phyloP scores from a whole-genome alignment of 2,329 filamentous ascomycete genomes.

The Fusarium albosuccineum region DNA sequence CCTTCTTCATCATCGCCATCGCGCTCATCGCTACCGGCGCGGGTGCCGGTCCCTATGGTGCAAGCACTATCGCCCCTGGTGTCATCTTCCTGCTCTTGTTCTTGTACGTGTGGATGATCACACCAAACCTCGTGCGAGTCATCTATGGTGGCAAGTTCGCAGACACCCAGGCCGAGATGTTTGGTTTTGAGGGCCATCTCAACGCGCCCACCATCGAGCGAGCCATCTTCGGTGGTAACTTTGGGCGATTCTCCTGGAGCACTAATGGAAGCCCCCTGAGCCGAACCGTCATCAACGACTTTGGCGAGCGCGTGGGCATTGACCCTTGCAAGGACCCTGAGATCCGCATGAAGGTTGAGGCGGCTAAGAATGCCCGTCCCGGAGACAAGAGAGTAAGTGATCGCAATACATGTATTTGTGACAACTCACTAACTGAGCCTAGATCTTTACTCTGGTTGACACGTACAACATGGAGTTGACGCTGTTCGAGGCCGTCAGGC shows the following conservation, averaged over 20 bases:
- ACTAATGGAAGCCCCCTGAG: slow-evolving; percentile 47
- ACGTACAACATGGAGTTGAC: slow-evolving; percentile 53
- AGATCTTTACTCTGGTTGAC: slow-evolving; percentile 54
- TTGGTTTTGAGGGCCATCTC: slow-evolving; percentile 51
- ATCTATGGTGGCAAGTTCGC: slow-evolving; percentile 49
- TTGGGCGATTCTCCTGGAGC: slow-evolving; percentile 48
- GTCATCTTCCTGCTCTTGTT: slow-evolving; percentile 44
- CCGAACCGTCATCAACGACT: slow-evolving; percentile 42
- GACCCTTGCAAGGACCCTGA: slow-evolving; percentile 45
- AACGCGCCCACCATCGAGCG: slow-evolving; percentile 48
- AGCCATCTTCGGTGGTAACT: slow-evolving; percentile 48
- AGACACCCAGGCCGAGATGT: slow-evolving; percentile 48
- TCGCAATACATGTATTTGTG: background rate
- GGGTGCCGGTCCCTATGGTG: slow-evolving; percentile 5
- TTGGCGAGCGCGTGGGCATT: slow-evolving; percentile 45
- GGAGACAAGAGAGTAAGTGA: slow-evolving; percentile 46
- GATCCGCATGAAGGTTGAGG: slow-evolving; percentile 43
- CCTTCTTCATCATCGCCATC: slow-evolving; percentile 39
- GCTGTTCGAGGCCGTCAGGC: slow-evolving; percentile 50
- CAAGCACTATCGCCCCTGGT: slow-evolving; percentile 30
- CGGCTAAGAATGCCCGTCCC: slow-evolving; percentile 45
- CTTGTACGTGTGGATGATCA: slow-evolving; percentile 41
- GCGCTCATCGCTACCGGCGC: slow-evolving; percentile 34
- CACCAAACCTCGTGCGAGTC: slow-evolving; percentile 42
- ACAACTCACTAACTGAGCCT: slow-evolving; percentile 5